Evolutionary conservation across 129 eudicot species (phyloP).

Genomic region (Erigeron canadensis): DNA sequence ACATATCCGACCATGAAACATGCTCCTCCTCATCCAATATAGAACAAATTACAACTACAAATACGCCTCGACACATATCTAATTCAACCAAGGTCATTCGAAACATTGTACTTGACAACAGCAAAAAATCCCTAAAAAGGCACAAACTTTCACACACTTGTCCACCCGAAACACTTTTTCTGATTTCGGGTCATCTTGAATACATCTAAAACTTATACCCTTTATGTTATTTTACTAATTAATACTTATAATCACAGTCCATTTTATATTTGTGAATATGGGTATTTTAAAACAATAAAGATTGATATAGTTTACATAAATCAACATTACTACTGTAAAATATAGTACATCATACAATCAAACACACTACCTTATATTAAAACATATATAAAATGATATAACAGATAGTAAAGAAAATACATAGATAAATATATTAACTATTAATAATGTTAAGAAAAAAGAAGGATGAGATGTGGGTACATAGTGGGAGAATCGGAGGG

Average conservation of each 20-base stretch:
- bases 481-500: constrained; percentile 69
- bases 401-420: background rate
- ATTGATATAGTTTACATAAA: background rate
- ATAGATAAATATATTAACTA: background rate
- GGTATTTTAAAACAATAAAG: background rate
- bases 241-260: no score
- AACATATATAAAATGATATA: background rate
- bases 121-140: no score
- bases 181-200: no score
- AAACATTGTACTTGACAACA: background rate
- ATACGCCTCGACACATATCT: background rate
- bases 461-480: constrained; percentile 25
- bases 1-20: no score
- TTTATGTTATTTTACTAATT: no score
- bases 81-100: background rate
- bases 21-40: background rate
- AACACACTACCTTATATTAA: background rate
- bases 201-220: no score
- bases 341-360: background rate
- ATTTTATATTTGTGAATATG: background rate
- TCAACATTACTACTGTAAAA: no score
- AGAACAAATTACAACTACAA: background rate
- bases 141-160: no score
- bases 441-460: background rate
- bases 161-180: no score